Conservation (phyloP, 768 basidiomycete genomes). For the Russula sp. region DNA sequence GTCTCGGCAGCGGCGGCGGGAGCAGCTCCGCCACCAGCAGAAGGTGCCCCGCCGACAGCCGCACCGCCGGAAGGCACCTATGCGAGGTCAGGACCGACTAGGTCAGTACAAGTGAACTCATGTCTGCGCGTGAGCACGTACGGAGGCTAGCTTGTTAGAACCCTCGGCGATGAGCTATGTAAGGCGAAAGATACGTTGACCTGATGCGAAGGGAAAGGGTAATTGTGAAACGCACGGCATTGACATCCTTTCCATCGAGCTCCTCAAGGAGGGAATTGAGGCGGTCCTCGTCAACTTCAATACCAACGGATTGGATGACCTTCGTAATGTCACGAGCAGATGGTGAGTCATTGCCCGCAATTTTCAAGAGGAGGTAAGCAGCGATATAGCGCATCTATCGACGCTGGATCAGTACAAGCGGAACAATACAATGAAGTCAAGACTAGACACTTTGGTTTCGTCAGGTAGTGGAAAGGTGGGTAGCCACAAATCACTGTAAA, state of each 20-base stretch:
- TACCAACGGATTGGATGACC: constrained; percentile 78
- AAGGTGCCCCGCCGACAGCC: constrained; percentile 51
- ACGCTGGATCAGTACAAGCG: background rate
- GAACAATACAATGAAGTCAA: background rate
- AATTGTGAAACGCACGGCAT: constrained; percentile 47
- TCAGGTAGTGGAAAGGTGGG: constrained; percentile 40
- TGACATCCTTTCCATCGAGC: constrained; percentile 85
- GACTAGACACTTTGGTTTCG: constrained; percentile 39
- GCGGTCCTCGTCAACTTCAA: constrained; percentile 80
- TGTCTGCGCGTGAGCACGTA: constrained; percentile 34
- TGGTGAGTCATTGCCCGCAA: constrained; percentile 87
- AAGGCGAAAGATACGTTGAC: background rate
- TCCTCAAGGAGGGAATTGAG: constrained; percentile 81
- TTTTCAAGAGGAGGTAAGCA: constrained; percentile 94
- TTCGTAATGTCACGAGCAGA: constrained; percentile 83
- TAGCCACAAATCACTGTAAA: constrained; percentile 88
- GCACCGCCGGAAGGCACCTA: constrained; percentile 92
- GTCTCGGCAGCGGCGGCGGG: constrained; percentile 64
- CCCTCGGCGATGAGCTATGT: constrained; percentile 86
- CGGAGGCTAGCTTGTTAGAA: constrained; percentile 89
- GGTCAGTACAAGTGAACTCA: background rate
- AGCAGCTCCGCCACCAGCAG: constrained; percentile 48
- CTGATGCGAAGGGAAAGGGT: background rate
- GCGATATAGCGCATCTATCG: constrained; percentile 85
- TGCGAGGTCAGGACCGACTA: constrained; percentile 6